phyloP scores from a whole-genome alignment of 371 early-diverging fungal species.

The Zychaea mexicana region DNA sequence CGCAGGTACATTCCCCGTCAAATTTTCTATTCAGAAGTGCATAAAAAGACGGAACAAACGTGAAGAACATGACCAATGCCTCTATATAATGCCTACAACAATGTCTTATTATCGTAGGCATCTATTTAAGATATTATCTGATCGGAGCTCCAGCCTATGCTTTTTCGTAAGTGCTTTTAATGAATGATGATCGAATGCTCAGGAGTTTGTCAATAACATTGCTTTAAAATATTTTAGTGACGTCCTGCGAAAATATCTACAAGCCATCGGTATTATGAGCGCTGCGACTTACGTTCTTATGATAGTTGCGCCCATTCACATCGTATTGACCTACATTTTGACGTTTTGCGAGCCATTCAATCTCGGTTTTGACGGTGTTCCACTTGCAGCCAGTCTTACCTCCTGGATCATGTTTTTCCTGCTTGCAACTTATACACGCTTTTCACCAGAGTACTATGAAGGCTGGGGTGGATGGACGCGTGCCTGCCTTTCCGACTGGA shows the following conservation, averaged over 20 bases:
- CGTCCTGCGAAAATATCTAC: conserved; percentile 71
- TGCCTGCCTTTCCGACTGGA: conserved; percentile 51
- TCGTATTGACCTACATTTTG: conserved; percentile 62
- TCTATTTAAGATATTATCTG: conserved; percentile 60
- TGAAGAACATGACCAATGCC: no score
- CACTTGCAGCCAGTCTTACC: conserved; percentile 68
- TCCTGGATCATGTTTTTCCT: conserved; percentile 62
- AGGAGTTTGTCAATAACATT: no score
- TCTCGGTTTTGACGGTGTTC: conserved; percentile 78
- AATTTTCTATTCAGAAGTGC: no score
- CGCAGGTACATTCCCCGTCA: conserved; percentile 4
- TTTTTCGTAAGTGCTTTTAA: conserved; percentile 29
- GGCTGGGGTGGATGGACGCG: conserved; percentile 82
- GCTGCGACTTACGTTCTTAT: conserved; percentile 65
- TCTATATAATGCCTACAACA: neutral
- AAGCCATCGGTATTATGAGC: conserved; percentile 75
- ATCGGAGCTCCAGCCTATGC: conserved; percentile 68
- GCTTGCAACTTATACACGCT: conserved; percentile 58
- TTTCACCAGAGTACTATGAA: conserved; percentile 54
- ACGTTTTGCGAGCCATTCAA: conserved; percentile 62
- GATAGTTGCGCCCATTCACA: conserved; percentile 67
- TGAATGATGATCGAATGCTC: no score
- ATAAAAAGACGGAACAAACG: no score
- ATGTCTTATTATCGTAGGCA: conserved; percentile 26
- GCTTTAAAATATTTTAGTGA: conserved; percentile 33